Percentiles rank a stretch among this genome's conserved stretches.
phyloP scores from a whole-genome alignment of 331 rosid genomes.

The Quercus lobata region DNA sequence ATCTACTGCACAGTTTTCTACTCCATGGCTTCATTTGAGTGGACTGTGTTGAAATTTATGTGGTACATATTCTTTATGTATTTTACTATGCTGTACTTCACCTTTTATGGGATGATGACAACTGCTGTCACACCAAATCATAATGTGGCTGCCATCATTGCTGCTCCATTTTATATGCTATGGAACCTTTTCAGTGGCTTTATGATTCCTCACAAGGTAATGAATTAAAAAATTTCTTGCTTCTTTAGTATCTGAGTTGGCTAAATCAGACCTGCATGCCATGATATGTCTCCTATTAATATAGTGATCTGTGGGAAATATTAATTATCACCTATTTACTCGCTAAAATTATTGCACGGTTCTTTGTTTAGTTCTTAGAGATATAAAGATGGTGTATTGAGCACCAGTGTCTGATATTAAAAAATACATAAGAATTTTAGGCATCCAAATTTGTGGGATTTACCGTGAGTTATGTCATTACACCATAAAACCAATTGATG shows the following conservation, averaged over 20 bases:
- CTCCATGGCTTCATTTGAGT: constrained; percentile 81
- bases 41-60: constrained; percentile 69
- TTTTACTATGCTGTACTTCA: constrained; percentile 91
- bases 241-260: constrained; percentile 7
- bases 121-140: constrained; percentile 98
- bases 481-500: no score
- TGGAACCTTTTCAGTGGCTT: constrained; percentile 99
- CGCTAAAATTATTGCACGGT: background rate
- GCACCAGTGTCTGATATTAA: background rate
- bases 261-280: background rate
- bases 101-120: constrained; percentile 99
- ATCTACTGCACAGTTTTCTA: constrained; percentile 81
- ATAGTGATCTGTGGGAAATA: background rate
- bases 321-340: background rate
- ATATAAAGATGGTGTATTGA: background rate
- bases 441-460: background rate
- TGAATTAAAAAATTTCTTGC: constrained; percentile 12
- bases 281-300: background rate
- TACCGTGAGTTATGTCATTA: no score
- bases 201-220: constrained; percentile 98
- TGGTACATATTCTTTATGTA: constrained; percentile 96
- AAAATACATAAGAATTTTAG: background rate
- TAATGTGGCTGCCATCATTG: constrained; percentile 82
- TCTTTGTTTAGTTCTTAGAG: background rate
- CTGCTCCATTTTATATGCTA: constrained; percentile 97